phyloP scores from a whole-genome alignment of 768 basidiomycete genomes.

The Tricholoma sp. region DNA sequence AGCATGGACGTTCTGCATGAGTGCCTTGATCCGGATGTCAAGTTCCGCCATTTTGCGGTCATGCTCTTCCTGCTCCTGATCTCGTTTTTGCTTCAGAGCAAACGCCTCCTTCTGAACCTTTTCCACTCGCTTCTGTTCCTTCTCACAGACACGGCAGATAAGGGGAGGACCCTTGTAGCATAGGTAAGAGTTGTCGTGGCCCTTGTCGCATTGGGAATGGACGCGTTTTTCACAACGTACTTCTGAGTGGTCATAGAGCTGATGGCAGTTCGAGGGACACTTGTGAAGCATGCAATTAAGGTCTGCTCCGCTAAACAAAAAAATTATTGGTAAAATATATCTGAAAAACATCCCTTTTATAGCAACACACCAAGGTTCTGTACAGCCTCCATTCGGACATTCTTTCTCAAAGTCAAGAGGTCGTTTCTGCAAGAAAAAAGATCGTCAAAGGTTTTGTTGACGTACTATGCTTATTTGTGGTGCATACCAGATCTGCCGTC shows the following conservation, averaged over 20 bases:
- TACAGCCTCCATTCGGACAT: conserved; percentile 62
- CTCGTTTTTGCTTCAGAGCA: too few species aligned
- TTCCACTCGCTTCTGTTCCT: conserved; percentile 34
- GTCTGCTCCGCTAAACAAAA: conserved; percentile 33
- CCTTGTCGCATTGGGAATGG: conserved; percentile 32
- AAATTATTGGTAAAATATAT: not conserved
- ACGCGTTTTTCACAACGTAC: conserved; percentile 40
- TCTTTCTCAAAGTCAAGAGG: conserved; percentile 43
- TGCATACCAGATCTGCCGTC: conserved; percentile 5
- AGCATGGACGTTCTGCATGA: too few species aligned
- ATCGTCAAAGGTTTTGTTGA: not conserved
- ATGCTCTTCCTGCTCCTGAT: too few species aligned
- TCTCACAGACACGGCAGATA: conserved; percentile 42
- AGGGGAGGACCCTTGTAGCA: conserved; percentile 36
- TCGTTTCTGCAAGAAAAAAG: conserved; percentile 27
- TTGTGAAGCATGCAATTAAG: conserved; percentile 47
- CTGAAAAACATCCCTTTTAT: not conserved
- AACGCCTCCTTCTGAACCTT: not conserved
- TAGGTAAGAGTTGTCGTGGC: conserved; percentile 38
- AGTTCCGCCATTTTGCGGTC: too few species aligned
- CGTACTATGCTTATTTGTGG: not conserved
- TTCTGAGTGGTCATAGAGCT: conserved; percentile 47
- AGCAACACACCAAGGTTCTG: conserved; percentile 45
- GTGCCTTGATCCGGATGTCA: too few species aligned
- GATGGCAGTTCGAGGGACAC: conserved; percentile 62